Conservation (phyloP, 768 basidiomycete genomes). For the Trametes cubensis region DNA sequence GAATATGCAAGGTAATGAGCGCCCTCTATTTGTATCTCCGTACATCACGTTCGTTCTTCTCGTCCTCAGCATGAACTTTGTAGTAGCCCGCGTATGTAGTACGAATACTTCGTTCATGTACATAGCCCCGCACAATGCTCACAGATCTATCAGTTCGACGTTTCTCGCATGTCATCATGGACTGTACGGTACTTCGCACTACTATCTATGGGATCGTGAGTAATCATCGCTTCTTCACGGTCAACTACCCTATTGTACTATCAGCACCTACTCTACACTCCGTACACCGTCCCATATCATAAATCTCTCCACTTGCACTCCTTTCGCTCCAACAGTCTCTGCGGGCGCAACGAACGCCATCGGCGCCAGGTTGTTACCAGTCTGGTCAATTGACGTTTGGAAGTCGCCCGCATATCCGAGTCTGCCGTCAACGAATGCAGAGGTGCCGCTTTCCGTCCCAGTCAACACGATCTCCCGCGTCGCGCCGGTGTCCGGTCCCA, state of each 20-base stretch:
- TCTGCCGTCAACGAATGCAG: slow-evolving; percentile 25
- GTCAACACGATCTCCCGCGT: slow-evolving; percentile 23
- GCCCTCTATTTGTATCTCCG: neutral
- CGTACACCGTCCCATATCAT: slow-evolving; percentile 27
- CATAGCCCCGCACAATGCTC: no score
- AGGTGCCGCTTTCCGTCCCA: slow-evolving; percentile 26
- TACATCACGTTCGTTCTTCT: neutral
- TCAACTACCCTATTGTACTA: neutral
- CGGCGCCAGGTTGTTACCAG: slow-evolving; percentile 13
- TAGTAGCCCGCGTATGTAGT: neutral
- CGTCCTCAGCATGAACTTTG: no score
- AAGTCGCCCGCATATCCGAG: slow-evolving; percentile 30
- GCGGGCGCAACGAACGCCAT: slow-evolving; percentile 31
- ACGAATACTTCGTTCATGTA: neutral
- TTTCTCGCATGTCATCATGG: neutral
- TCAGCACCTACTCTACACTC: neutral
- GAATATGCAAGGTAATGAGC: slow-evolving; percentile 10
- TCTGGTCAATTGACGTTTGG: slow-evolving; percentile 24
- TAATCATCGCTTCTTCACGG: neutral
- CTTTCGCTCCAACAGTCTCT: slow-evolving; percentile 19
- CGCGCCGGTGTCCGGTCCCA: neutral
- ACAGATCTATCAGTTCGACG: no score
- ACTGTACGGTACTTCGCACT: neutral
- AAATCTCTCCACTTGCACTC: slow-evolving; percentile 9
- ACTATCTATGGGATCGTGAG: no score